Percentiles rank a stretch among this genome's conserved stretches.
Evolutionary conservation across 2,329 filamentous ascomycete species (phyloP).

Genomic region (Thielaviopsis euricoi): DNA sequence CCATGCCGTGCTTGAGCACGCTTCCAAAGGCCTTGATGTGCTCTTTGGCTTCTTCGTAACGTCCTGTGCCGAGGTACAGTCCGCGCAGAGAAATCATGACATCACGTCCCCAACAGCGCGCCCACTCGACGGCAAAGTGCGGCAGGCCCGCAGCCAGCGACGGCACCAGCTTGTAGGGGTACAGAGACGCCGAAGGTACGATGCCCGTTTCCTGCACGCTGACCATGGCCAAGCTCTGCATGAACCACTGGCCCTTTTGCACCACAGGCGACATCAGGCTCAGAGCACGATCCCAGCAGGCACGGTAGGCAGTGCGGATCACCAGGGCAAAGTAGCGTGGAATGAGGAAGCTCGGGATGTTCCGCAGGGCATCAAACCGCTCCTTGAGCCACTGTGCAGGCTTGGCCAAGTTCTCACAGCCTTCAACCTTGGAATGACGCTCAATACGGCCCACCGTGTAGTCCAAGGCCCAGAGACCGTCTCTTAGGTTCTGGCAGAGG

Average conservation of each 20-base stretch:
- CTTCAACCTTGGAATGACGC: slow-evolving; percentile 45
- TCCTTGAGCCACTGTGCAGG: slow-evolving; percentile 66
- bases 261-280: slow-evolving; percentile 66
- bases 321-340: slow-evolving; percentile 89
- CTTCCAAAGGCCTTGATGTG: slow-evolving; percentile 92
- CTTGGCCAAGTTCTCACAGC: slow-evolving; percentile 44
- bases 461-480: slow-evolving; percentile 84
- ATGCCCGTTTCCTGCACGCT: slow-evolving; percentile 81
- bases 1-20: slow-evolving; percentile 95
- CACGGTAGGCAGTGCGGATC: slow-evolving; percentile 72
- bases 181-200: slow-evolving; percentile 79
- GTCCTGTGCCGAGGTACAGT: slow-evolving; percentile 76
- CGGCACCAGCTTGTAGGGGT: slow-evolving; percentile 69
- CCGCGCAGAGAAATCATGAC: slow-evolving; percentile 92
- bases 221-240: slow-evolving; percentile 78
- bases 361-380: slow-evolving; percentile 71
- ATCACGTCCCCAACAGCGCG: slow-evolving; percentile 91
- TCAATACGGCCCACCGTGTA: slow-evolving; percentile 70
- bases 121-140: slow-evolving; percentile 88
- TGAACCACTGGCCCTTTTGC: slow-evolving; percentile 67
- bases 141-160: slow-evolving; percentile 83
- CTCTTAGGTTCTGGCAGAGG: slow-evolving; percentile 78
- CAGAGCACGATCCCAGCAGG: slow-evolving; percentile 62
- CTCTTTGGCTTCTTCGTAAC: slow-evolving; percentile 76
- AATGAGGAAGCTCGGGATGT: slow-evolving; percentile 73